Percentiles rank a stretch among this genome's conserved stretches.
Evolutionary conservation across 768 basidiomycete genomes (phyloP).

Genomic region (Bullera alba): DNA sequence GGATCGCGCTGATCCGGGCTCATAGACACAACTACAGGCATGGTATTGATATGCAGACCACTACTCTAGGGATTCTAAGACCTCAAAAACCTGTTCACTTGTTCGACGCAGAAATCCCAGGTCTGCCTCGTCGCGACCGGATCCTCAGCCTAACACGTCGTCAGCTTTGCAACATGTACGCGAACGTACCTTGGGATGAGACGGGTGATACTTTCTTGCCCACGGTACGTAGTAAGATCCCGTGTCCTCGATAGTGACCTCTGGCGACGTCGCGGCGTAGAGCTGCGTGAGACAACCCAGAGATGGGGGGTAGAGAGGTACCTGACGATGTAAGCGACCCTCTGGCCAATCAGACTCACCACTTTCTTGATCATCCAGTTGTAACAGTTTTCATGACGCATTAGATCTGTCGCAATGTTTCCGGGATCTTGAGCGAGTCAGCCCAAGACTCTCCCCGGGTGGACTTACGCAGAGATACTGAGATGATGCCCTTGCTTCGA

Average conservation of each 20-base stretch:
- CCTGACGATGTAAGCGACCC: background rate
- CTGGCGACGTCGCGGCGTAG: background rate
- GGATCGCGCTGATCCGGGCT: too few species aligned
- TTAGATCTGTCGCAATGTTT: background rate
- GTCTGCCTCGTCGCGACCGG: background rate
- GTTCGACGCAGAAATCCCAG: background rate
- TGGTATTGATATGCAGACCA: too few species aligned
- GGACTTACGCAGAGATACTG: background rate
- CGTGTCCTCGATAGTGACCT: background rate
- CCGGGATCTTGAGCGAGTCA: background rate
- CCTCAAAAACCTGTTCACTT: too few species aligned
- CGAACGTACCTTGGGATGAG: background rate
- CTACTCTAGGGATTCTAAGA: too few species aligned
- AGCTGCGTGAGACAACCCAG: background rate
- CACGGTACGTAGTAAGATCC: background rate
- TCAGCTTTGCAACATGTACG: background rate
- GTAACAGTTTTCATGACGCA: too few species aligned
- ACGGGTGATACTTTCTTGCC: background rate
- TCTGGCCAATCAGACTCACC: background rate
- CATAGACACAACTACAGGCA: too few species aligned
- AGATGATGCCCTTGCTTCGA: background rate
- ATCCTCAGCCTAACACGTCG: background rate
- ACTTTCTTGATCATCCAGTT: background rate
- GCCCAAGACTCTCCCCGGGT: background rate
- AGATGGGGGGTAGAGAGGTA: background rate